Conservation (phyloP, 78 protist species). For the Blattamonas nauphoetae region DNA sequence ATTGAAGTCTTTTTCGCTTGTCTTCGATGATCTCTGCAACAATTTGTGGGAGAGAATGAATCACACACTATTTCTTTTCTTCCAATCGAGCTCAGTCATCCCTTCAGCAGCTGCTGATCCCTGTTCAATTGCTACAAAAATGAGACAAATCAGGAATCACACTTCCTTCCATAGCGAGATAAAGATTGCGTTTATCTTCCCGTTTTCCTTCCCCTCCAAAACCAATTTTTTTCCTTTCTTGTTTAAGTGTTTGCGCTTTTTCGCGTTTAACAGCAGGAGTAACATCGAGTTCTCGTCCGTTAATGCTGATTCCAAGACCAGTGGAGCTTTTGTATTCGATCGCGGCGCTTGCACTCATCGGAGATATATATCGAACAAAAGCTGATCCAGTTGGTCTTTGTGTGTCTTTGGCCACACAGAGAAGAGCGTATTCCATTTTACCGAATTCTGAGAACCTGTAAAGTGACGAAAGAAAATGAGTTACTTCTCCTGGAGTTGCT, state of each 20-base stretch:
- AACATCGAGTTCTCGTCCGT: not conserved
- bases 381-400: not conserved
- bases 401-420: not conserved
- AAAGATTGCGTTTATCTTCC: slow-evolving; percentile 12
- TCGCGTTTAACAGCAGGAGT: not conserved
- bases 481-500: too few relatives aligned
- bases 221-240: not conserved
- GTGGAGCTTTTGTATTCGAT: not conserved
- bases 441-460: not conserved
- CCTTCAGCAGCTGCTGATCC: too few relatives aligned
- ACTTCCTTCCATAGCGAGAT: slow-evolving; percentile 21
- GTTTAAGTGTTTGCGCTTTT: not conserved
- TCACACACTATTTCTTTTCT: too few relatives aligned
- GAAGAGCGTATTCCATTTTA: not conserved
- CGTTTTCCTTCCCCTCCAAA: not conserved
- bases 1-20: too few relatives aligned
- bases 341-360: not conserved
- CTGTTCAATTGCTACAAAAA: too few relatives aligned
- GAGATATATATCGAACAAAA: not conserved
- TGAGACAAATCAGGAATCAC: not conserved
- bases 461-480: not conserved
- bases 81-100: too few relatives aligned
- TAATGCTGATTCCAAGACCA: not conserved
- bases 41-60: too few relatives aligned
- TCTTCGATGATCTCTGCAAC: too few relatives aligned